phyloP scores from a whole-genome alignment of 31 red algal species.

The Porphyra umbilicalis region DNA sequence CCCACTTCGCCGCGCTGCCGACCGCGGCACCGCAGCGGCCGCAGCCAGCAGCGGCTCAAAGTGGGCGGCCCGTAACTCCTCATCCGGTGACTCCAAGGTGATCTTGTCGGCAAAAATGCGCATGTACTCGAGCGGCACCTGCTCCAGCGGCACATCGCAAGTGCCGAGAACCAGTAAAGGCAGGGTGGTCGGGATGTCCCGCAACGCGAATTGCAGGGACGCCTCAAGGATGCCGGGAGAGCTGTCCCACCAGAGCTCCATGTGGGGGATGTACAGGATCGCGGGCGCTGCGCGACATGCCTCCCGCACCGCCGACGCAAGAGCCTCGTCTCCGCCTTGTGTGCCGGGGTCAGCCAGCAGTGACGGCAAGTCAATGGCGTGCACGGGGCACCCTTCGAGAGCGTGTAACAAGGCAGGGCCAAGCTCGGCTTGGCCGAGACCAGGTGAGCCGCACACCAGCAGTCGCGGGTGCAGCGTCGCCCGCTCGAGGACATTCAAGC shows the following conservation, averaged over 20 bases:
- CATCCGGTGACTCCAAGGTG: slow-evolving; percentile 34
- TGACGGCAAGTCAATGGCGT: slow-evolving; percentile 63
- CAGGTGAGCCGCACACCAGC: slow-evolving; percentile 43
- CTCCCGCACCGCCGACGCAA: slow-evolving; percentile 62
- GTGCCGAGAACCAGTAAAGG: slow-evolving; percentile 68
- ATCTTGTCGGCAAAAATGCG: slow-evolving; percentile 36
- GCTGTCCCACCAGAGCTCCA: slow-evolving; percentile 68
- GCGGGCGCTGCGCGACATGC: slow-evolving; percentile 56
- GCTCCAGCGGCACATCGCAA: slow-evolving; percentile 16
- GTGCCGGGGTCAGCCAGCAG: slow-evolving; percentile 50
- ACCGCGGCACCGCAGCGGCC: slow-evolving; percentile 3
- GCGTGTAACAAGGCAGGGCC: slow-evolving; percentile 49
- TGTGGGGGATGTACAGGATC: slow-evolving; percentile 73
- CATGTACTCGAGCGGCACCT: slow-evolving; percentile 32
- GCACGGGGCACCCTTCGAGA: slow-evolving; percentile 61
- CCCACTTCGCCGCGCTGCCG: neutral
- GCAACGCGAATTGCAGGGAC: slow-evolving; percentile 35
- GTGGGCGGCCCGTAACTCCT: slow-evolving; percentile 9
- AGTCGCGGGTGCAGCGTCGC: slow-evolving; percentile 44
- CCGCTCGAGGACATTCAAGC: neutral
- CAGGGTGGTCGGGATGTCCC: slow-evolving; percentile 52
- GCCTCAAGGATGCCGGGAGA: slow-evolving; percentile 26
- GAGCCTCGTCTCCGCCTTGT: slow-evolving; percentile 53
- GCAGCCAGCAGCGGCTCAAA: slow-evolving; percentile 35
- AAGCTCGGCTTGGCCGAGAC: slow-evolving; percentile 55